Conservation (phyloP, 371 early-diverging fungal genomes). For the Capillidium rhysosporum region DNA sequence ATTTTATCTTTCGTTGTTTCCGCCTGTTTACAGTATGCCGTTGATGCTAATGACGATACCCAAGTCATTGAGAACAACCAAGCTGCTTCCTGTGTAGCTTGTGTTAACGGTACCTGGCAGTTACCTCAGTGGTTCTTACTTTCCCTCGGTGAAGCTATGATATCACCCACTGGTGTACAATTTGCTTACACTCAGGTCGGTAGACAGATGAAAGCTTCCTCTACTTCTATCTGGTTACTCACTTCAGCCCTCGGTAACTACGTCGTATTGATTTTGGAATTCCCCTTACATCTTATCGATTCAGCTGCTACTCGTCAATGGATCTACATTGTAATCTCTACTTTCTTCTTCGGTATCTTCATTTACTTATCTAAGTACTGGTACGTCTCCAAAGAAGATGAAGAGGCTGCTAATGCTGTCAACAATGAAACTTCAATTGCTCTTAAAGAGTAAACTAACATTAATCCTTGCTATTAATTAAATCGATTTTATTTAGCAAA, state of each 20-base stretch:
- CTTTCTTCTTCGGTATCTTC: neutral
- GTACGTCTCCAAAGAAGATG: neutral
- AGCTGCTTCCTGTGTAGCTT: constrained; percentile 8
- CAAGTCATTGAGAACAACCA: neutral
- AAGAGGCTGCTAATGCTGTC: neutral
- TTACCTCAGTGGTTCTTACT: constrained; percentile 31
- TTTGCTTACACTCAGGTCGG: constrained; percentile 11
- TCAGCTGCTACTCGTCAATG: neutral
- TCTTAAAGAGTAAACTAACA: too few species aligned
- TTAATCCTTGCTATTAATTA: too few species aligned
- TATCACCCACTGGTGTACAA: constrained; percentile 33
- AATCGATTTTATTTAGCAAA: too few species aligned
- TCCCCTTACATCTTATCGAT: neutral
- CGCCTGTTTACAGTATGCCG: neutral
- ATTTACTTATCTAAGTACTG: neutral
- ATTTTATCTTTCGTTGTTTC: constrained; percentile 2
- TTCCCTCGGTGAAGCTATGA: constrained; percentile 29
- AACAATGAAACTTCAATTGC: too few species aligned
- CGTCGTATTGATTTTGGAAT: neutral
- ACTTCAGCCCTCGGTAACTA: constrained; percentile 11
- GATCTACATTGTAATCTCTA: neutral
- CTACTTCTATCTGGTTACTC: constrained; percentile 19
- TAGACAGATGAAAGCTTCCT: constrained; percentile 9
- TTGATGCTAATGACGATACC: neutral
- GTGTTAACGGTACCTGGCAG: constrained; percentile 16